These are phyloP conservation scores for Orbilia brochopaga DNA, from an alignment of 2,329 filamentous ascomycete genomes.

Conservation along the genomic window DNA sequence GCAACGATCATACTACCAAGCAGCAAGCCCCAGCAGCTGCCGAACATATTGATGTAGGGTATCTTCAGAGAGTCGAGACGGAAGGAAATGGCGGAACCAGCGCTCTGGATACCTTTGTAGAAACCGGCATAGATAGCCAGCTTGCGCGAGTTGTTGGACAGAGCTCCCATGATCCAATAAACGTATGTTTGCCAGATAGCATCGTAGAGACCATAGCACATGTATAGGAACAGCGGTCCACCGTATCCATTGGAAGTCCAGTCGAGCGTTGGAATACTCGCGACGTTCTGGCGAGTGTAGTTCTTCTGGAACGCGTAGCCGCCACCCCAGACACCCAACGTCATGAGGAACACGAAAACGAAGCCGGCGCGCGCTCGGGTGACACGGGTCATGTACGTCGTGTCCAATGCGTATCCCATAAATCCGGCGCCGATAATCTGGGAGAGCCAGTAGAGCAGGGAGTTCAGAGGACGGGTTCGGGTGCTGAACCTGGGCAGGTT, in stretches of 20 bases:
- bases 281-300: constrained; percentile 62
- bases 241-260: constrained; percentile 73
- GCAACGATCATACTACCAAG: constrained; percentile 76
- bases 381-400: constrained; percentile 59
- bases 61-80: constrained; percentile 69
- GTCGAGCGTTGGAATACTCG: constrained; percentile 66
- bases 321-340: constrained; percentile 65
- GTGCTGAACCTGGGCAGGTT: constrained; percentile 66
- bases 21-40: constrained; percentile 76
- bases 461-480: constrained; percentile 65
- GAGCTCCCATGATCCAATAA: constrained; percentile 93
- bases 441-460: constrained; percentile 64
- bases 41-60: constrained; percentile 75
- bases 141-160: constrained; percentile 90
- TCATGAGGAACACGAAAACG: constrained; percentile 61
- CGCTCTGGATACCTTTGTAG: constrained; percentile 90
- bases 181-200: constrained; percentile 87
- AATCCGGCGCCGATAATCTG: constrained; percentile 65
- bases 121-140: constrained; percentile 88
- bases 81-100: constrained; percentile 77
- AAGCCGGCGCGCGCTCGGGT: constrained; percentile 62
- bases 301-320: constrained; percentile 71
- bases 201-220: constrained; percentile 74
- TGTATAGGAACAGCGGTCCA: constrained; percentile 72
- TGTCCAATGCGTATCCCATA: constrained; percentile 61